Conservation (phyloP, 306 rosid species). For the Gillenia trifoliata region DNA sequence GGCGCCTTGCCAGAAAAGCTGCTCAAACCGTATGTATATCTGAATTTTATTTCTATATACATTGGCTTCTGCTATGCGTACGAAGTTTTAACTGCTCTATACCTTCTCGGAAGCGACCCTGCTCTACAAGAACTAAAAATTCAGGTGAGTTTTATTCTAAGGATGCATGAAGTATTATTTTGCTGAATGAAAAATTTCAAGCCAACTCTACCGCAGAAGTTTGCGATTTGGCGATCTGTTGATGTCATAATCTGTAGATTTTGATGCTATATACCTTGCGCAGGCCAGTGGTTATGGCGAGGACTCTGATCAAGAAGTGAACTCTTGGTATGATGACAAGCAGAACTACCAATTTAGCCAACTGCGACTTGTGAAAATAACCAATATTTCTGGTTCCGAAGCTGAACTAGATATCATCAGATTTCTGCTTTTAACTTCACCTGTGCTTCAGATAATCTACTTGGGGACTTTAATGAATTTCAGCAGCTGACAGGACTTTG, state of each 20-base stretch:
- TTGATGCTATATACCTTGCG: not conserved
- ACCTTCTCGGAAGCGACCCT: constrained; percentile 53
- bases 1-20: constrained; percentile 36
- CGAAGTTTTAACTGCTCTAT: constrained; percentile 43
- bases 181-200: too few species aligned
- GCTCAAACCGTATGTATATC: constrained; percentile 29
- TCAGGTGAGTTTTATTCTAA: not conserved
- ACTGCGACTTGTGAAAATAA: constrained; percentile 35
- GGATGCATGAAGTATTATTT: too few species aligned
- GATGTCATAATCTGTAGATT: not conserved
- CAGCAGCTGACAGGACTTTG: too few species aligned
- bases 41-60: constrained; percentile 37
- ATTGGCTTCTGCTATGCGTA: constrained; percentile 34
- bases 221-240: not conserved
- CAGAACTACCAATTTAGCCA: constrained; percentile 23
- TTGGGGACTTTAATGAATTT: too few species aligned
- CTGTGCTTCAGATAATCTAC: too few species aligned
- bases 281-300: constrained; percentile 15
- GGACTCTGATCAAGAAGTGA: not conserved
- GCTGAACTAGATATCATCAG: constrained; percentile 46
- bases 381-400: constrained; percentile 27
- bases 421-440: constrained; percentile 40
- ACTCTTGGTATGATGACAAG: constrained; percentile 27
- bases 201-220: not conserved
- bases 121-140: not conserved